Evolutionary conservation across 805 yeast species (phyloP).

Genomic region (Suhomyces sp.): DNA sequence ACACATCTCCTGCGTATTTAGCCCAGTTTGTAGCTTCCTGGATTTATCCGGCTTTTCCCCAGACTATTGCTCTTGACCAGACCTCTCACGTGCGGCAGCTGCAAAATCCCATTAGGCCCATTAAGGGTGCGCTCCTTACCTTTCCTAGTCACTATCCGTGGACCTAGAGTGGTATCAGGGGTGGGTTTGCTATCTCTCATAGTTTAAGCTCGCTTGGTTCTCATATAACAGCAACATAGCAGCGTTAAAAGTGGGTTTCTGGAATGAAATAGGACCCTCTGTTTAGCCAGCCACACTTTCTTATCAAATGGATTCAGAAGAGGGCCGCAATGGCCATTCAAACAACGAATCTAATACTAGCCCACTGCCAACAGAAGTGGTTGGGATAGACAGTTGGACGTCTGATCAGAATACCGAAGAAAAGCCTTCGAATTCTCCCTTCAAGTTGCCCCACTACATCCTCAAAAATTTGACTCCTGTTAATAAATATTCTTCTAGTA

Average conservation of each 20-base stretch:
- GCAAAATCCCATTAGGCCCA: neutral
- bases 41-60: neutral
- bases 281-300: neutral
- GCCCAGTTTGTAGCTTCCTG: neutral
- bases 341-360: neutral
- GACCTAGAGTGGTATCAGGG: neutral
- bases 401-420: neutral
- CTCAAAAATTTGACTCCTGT: conserved; percentile 9
- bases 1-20: neutral
- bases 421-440: neutral
- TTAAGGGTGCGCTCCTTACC: neutral
- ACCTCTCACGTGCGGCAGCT: neutral
- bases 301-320: neutral
- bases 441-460: conserved; percentile 9
- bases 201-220: neutral
- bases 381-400: neutral
- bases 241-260: neutral
- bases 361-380: neutral
- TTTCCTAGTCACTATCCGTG: neutral
- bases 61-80: neutral
- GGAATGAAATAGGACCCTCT: neutral
- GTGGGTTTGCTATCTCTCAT: neutral
- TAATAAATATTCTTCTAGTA: neutral
- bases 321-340: neutral
- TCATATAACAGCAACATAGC: neutral